Evolutionary conservation across 257 asterid species (phyloP), one percentile per base, ranked within the genome.

Genomic region (Nicotiana tabacum): DNA sequence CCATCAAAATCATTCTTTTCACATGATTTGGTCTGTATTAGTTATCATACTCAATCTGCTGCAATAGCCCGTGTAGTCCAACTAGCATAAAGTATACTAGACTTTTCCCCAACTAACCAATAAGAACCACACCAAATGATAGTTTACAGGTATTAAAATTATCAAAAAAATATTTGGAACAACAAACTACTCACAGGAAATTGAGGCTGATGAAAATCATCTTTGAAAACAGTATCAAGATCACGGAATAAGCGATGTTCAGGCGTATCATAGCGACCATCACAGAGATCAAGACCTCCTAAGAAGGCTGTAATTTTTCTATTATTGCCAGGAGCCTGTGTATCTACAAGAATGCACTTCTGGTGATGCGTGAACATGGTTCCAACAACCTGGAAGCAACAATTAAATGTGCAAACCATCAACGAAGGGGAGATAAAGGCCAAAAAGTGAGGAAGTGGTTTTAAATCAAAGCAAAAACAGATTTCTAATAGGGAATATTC

Each of bases 201-300:
- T 65, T 93, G 90, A 48, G 97, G 99, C 87, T 94, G 96, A 89
- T 92, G 99, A 87, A 88, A 33, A 85, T 95, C 99, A 74, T 91
- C 97, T 86, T 89, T 80, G 77, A 90, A 94, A 51, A 87, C 89
- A 82, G 93, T 90, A 46, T 93, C 97, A 77, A 90, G 94, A 82
- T 86, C 98, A 80, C 77, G 85, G 84, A 90, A 94, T 58, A 95
- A 82, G 57, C 97, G 94, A 85, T 95, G 99, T 66, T 92, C 90
- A 30, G 99, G 98, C 21, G 97, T 94, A 85, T 95, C 99, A 83
- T 95, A 95, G 64, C 99, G 98, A 81, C 99, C 99, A 85, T 95
- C 99, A 84, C 99, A 95, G 74, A 95, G 91, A 90, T 95, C 99
- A 68, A 95, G 83, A 80, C 99, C 99, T 21, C 99, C 99, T 56